Base-by-base conservation (phyloP, 805 yeast species). In the Isabelozyma pseudorhagii region DNA sequence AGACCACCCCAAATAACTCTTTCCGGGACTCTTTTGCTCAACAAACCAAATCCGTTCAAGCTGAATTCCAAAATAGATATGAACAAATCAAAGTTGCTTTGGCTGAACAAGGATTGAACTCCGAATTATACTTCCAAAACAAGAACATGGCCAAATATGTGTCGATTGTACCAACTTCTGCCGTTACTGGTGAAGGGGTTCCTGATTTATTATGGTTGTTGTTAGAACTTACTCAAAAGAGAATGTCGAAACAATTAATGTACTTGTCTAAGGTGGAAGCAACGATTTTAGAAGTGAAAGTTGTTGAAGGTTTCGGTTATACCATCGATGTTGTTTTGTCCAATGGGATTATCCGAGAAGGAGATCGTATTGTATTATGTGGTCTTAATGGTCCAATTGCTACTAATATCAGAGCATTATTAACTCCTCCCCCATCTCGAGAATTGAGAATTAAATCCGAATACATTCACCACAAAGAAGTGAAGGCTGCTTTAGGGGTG, bases 171-270 rank as follows among this genome's bases (percentile, higher is more conserved):
- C 99, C 99, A 60, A 94, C 99, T 15, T 93, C 98, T 54, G 99
- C 99, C 49, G 96, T 92, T 42, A 92, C 97, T 11, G 99, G 99
- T 70, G 99, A 94, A 75, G 99, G 99, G 88, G 96, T 94, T 61
- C 99, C 99, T 46, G 99, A 94, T 83, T 80, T 94, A 75, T 82
- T 94, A 65, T 91, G 97, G 93, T 81, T 94, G 70, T 78, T 94
- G 65, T 80, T 94, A 61, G 98, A 94, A 72, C 82, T 94, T 63
- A 94, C 99, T 13, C 98, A 94, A 75, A 88, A 89, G 84, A 87
- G 99, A 78, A 94, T 94, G 99, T 89, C 97, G 56, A 92, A 92
- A 71, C 97, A 93, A 78, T 85, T 94, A 75, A 93, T 89, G 93
- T 94, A 94, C 78, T 77, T 94, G 57, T 85, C 97, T 36, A 83